Evolutionary conservation across 306 rosid genomes (phyloP).

Genomic region (Trifolium repens): DNA sequence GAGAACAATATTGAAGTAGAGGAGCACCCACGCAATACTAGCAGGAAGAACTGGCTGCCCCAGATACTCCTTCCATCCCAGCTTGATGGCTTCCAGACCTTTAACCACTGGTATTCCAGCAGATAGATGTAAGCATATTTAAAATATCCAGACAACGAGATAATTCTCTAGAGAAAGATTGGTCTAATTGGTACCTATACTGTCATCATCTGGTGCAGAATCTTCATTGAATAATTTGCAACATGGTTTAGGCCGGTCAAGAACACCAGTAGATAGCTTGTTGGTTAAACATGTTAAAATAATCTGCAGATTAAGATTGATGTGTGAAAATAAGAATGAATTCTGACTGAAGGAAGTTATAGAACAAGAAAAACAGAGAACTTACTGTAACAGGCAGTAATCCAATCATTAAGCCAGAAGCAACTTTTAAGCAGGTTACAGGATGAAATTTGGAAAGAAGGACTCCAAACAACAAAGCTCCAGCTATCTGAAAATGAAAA

Average conservation of each 20-base stretch:
- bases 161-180: constrained; percentile 10
- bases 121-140: constrained; percentile 39
- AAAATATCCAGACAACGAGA: background rate
- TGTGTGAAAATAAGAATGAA: constrained; percentile 36
- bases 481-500: constrained; percentile 69
- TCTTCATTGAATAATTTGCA: constrained; percentile 53
- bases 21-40: constrained; percentile 89
- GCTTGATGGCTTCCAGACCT: constrained; percentile 82
- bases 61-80: constrained; percentile 91
- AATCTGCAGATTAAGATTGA: constrained; percentile 56
- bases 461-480: constrained; percentile 82
- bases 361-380: constrained; percentile 43
- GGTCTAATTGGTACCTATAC: constrained; percentile 59
- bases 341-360: constrained; percentile 31
- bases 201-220: constrained; percentile 47
- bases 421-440: constrained; percentile 84
- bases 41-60: constrained; percentile 97
- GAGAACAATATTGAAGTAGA: constrained; percentile 85
- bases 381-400: constrained; percentile 82
- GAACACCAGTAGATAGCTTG: constrained; percentile 94
- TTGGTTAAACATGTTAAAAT: constrained; percentile 74
- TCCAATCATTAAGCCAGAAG: constrained; percentile 74
- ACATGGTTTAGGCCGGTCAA: constrained; percentile 80
- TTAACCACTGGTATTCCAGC: constrained; percentile 63
- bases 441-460: constrained; percentile 87